phyloP scores from a whole-genome alignment of 257 asterid genomes.

The Vinca minor region DNA sequence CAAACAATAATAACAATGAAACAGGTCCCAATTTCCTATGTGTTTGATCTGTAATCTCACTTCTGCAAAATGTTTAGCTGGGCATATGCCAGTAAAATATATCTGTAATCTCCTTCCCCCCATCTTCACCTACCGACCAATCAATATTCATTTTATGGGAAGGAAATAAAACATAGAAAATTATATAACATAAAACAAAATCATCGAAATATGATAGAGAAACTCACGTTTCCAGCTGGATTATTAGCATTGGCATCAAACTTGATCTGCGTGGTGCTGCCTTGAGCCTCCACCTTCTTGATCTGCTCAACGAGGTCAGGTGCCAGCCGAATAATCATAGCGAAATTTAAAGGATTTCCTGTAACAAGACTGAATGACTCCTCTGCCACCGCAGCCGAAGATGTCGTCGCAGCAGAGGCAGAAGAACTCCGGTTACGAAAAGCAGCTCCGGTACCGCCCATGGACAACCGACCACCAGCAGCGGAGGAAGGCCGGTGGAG shows the following conservation, averaged over 20 bases:
- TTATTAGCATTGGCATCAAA: slow-evolving; percentile 75
- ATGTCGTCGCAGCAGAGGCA: slow-evolving; percentile 26
- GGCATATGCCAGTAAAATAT: neutral
- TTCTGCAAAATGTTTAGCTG: neutral
- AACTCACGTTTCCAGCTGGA: slow-evolving; percentile 72
- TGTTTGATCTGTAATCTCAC: too few relatives aligned
- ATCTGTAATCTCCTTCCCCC: neutral
- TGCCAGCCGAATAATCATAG: slow-evolving; percentile 74
- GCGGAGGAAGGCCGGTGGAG: slow-evolving; percentile 44
- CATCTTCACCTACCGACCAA: neutral
- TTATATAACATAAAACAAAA: neutral
- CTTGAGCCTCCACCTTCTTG: slow-evolving; percentile 84
- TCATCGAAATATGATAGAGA: slow-evolving; percentile 12
- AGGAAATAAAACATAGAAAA: neutral
- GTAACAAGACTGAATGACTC: slow-evolving; percentile 59
- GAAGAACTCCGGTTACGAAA: slow-evolving; percentile 39
- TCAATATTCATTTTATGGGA: neutral
- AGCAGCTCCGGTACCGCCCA: slow-evolving; percentile 32
- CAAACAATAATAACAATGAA: neutral
- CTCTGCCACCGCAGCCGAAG: slow-evolving; percentile 30
- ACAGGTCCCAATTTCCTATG: too few relatives aligned
- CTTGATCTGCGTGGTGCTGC: slow-evolving; percentile 63
- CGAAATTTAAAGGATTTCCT: slow-evolving; percentile 71
- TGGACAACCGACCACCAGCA: slow-evolving; percentile 44
- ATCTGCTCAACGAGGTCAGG: slow-evolving; percentile 98